Percentiles rank a stretch among this genome's conserved stretches.
These are phyloP conservation scores for Fusarium sp. DNA, from an alignment of 2,329 filamentous ascomycete species.

Conservation along the genomic window DNA sequence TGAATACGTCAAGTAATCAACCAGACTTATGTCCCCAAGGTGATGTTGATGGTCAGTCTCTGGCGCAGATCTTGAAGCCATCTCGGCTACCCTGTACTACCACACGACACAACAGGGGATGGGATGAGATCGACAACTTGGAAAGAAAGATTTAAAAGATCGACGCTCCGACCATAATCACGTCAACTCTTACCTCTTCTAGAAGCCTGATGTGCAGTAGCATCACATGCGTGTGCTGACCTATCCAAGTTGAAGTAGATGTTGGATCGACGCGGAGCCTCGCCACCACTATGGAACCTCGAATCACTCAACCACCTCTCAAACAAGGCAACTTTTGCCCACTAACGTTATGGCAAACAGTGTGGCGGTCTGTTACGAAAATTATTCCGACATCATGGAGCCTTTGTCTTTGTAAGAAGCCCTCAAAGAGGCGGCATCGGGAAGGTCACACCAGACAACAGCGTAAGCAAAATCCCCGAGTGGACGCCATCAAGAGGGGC, in stretches of 20 bases:
- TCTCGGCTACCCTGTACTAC: constrained; percentile 11
- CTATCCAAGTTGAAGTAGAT: constrained; percentile 13
- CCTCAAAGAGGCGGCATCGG: not conserved
- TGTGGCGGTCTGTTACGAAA: not conserved
- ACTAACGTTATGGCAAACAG: not conserved
- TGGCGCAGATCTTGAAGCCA: not conserved
- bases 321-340: not conserved
- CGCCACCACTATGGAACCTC: not conserved
- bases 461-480: constrained; percentile 28
- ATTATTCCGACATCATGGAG: not conserved
- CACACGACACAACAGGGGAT: not conserved
- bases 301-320: not conserved
- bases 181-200: constrained; percentile 35
- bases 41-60: not conserved
- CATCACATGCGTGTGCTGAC: constrained; percentile 24
- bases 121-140: constrained; percentile 8
- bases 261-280: constrained; percentile 27
- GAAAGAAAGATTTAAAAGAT: constrained; percentile 16
- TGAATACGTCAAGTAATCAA: not conserved
- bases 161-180: constrained; percentile 29
- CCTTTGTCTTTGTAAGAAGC: not conserved
- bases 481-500: constrained; percentile 15
- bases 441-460: constrained; percentile 4
- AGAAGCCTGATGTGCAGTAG: constrained; percentile 22
- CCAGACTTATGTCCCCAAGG: not conserved